Evolutionary conservation across 352 stramenopile genomes (phyloP), one percentile per base, ranked within the genome.

Genomic region (Blastocystis sp.): DNA sequence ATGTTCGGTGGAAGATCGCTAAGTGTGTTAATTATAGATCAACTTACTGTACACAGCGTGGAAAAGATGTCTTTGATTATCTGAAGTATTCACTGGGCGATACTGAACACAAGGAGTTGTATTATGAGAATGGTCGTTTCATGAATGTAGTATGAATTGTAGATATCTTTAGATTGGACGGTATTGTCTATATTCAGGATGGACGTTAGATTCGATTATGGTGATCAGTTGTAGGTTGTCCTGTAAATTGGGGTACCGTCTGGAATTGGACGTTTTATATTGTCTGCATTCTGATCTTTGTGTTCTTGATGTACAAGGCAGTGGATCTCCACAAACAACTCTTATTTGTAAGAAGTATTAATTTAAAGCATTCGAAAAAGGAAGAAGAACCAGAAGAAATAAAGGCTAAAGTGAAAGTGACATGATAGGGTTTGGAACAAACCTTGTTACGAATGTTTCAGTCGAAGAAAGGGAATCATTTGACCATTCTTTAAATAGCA

Each of bases 401-500:
- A 46, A 46, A 46, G 14, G 7, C n/a, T 6, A 77, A 77, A 32
- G 27, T 49, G 29, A 83, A 83, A 46, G 19, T 24, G 29, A 12
- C 9, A 19, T 83, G 1, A 1, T 37, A 11, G 63, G 39, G 43
- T 83, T 83, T 83, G 71, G 63, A 32, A 66, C 29, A 35, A 83
- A 83, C 63, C 71, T 65, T 7, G 42, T 11, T 27, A 83, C 1
- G n/a, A 49, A 66, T 83, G 27, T 12, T 83, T 52, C 2, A 83
- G 11, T 46, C 19, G 49, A 21, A 66, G 24, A 65, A 51, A 83
- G 6, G 71, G 71, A 19, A 83, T 65, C 49, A 21, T 49, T 4
- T 83, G 51, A 29, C 71, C 71, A 14, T 83, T 83, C 24, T 66
- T 83, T 32, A 83, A 66, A n/a, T 83, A 83, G 71, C 71, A 83